Percentiles rank a stretch among this genome's conserved stretches.
phyloP scores from a whole-genome alignment of 345 rosid species.

The Linum trigynum region DNA sequence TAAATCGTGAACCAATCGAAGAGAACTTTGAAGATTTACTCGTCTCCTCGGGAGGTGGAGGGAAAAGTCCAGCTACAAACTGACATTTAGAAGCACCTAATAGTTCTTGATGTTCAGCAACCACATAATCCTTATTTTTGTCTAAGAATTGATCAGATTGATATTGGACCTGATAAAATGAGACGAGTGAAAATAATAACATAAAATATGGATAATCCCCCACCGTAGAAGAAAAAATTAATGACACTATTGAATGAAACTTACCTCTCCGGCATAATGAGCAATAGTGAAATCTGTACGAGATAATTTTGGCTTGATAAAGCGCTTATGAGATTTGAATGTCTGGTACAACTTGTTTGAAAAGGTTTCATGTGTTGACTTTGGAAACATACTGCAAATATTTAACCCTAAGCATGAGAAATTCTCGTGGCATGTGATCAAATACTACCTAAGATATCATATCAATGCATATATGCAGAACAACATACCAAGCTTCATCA shows the following conservation, averaged over 20 bases:
- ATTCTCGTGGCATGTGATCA: neutral
- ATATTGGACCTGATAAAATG: constrained; percentile 60
- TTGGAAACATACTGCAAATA: constrained; percentile 87
- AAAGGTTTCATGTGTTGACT: constrained; percentile 97
- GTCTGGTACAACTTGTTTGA: constrained; percentile 93
- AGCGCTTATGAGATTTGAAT: constrained; percentile 75
- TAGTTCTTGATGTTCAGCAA: constrained; percentile 91
- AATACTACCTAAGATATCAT: neutral
- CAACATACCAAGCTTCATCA: constrained; percentile 79
- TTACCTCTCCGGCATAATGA: constrained; percentile 97
- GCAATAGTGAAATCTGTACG: constrained; percentile 84
- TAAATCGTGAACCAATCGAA: constrained; percentile 90
- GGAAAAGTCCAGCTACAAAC: constrained; percentile 88
- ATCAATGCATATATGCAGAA: neutral
- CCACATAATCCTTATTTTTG: constrained; percentile 95
- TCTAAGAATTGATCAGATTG: constrained; percentile 94
- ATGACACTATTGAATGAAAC: constrained; percentile 7
- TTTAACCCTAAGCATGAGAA: neutral
- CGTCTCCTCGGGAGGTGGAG: constrained; percentile 78
- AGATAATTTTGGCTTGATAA: constrained; percentile 88
- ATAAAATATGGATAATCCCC: neutral
- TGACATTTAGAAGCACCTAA: constrained; percentile 65
- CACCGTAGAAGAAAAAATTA: neutral
- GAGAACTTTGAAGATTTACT: constrained; percentile 90
- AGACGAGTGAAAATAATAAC: neutral